Conservation (phyloP, 2,329 filamentous ascomycete species). For the Drechslera avenae region DNA sequence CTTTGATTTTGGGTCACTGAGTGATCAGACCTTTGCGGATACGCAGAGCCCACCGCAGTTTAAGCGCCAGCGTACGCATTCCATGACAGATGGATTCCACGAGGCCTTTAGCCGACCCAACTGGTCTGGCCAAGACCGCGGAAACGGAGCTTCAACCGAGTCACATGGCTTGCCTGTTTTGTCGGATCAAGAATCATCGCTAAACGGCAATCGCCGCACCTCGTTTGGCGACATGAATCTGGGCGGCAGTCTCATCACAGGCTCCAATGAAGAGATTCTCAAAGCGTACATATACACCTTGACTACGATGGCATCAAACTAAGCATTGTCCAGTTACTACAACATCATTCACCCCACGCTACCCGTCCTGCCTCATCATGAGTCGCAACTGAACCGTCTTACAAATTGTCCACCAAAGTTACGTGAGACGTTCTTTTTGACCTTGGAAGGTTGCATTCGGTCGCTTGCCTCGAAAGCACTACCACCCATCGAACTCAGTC, state of each 20-base stretch:
- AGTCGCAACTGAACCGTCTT: constrained; percentile 41
- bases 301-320: constrained; percentile 6
- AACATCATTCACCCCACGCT: constrained; percentile 44
- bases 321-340: constrained; percentile 38
- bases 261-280: constrained; percentile 42
- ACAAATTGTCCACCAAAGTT: constrained; percentile 43
- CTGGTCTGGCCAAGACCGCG: constrained; percentile 44
- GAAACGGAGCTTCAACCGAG: constrained; percentile 35
- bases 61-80: constrained; percentile 46
- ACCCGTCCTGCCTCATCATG: constrained; percentile 42
- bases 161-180: constrained; percentile 24
- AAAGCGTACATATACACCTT: constrained; percentile 37
- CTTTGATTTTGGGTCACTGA: constrained; percentile 39
- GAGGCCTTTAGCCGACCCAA: constrained; percentile 40
- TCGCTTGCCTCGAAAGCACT: constrained; percentile 38
- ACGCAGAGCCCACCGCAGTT: constrained; percentile 41
- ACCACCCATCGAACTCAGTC: constrained; percentile 29
- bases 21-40: constrained; percentile 39
- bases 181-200: constrained; percentile 35
- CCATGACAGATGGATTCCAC: constrained; percentile 45
- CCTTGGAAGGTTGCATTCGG: constrained; percentile 42
- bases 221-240: constrained; percentile 45
- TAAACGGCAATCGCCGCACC: constrained; percentile 42
- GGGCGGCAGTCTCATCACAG: constrained; percentile 42
- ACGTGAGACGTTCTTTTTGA: constrained; percentile 44